phyloP scores from a whole-genome alignment of 208 protist genomes.

The Sergeia podlipaevii region DNA sequence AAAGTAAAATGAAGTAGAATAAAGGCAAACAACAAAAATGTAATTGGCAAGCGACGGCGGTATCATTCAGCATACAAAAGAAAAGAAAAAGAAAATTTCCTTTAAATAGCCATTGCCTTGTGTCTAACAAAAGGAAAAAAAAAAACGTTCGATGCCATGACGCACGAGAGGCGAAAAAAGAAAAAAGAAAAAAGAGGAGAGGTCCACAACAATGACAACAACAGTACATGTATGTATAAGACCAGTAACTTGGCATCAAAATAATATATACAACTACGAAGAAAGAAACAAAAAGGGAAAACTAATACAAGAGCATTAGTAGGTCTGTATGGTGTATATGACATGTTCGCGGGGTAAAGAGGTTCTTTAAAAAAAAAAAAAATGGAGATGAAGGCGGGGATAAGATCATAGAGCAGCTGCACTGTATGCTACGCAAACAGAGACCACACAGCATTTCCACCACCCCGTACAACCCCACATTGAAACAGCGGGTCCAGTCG shows the following conservation, averaged over 20 bases:
- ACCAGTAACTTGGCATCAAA: no score
- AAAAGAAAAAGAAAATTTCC: no score
- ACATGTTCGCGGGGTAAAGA: background rate
- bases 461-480: constrained; percentile 11
- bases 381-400: background rate
- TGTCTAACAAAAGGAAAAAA: no score
- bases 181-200: constrained; percentile 18
- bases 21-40: no score
- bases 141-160: constrained; percentile 4
- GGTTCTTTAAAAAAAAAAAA: constrained; percentile 1
- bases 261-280: no score
- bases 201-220: background rate
- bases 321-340: background rate
- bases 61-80: no score
- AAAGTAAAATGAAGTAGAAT: no score
- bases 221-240: background rate
- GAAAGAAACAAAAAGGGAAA: no score
- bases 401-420: background rate
- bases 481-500: constrained; percentile 4
- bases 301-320: background rate
- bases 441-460: constrained; percentile 11
- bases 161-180: constrained; percentile 13
- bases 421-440: background rate
- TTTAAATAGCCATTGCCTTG: no score
- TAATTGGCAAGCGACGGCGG: no score